These are phyloP conservation scores for Zymoseptoria crescenta DNA, from an alignment of 2,329 filamentous ascomycete species.

Conservation along the genomic window DNA sequence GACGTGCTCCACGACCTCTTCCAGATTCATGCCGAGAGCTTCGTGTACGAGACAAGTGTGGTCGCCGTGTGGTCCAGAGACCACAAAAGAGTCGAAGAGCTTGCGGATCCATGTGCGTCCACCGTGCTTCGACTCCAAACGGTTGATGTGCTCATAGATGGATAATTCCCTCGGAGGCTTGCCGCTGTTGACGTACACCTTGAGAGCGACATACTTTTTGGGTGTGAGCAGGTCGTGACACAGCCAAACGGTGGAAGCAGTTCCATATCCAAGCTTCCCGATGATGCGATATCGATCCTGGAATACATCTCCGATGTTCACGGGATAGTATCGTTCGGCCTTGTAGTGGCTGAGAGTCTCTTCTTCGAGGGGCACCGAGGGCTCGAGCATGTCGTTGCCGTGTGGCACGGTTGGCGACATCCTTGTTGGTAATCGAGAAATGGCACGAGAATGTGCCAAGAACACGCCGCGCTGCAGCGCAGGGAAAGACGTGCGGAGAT, in stretches of 20 bases:
- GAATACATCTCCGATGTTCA: constrained; percentile 31
- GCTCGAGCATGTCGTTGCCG: not conserved
- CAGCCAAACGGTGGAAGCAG: constrained; percentile 38
- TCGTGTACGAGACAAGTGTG: constrained; percentile 32
- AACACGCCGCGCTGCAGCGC: not conserved
- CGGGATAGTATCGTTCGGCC: constrained; percentile 32
- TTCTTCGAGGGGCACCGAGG: constrained; percentile 18
- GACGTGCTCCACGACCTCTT: constrained; percentile 28
- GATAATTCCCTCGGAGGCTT: constrained; percentile 26
- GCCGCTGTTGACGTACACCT: constrained; percentile 29
- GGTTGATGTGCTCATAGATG: constrained; percentile 26
- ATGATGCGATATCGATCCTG: constrained; percentile 31
- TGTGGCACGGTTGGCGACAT: not conserved
- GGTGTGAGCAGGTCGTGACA: constrained; percentile 30
- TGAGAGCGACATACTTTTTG: constrained; percentile 27
- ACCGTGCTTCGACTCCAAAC: constrained; percentile 18
- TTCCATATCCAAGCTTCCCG: constrained; percentile 39
- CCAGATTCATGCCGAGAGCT: constrained; percentile 34
- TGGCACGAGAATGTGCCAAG: not conserved
- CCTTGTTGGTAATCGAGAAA: not conserved
- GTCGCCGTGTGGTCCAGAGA: constrained; percentile 26
- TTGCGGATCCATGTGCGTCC: constrained; percentile 28
- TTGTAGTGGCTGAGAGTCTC: constrained; percentile 21
- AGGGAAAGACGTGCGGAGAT: not conserved
- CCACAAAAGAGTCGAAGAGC: constrained; percentile 31